Evolutionary conservation across 148 eudicot species (phyloP).

Genomic region (Chenopodium album): DNA sequence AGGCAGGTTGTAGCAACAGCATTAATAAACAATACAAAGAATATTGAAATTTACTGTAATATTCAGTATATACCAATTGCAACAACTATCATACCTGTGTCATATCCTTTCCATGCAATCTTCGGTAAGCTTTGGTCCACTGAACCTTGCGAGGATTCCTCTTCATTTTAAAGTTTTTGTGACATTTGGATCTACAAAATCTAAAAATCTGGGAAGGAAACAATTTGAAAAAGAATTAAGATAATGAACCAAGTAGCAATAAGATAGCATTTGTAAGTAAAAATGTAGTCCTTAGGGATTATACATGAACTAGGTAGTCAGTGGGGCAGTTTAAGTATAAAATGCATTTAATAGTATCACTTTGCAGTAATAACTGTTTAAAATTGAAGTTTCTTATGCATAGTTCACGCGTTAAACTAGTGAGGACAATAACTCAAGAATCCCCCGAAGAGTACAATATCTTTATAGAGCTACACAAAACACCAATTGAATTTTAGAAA

Average conservation of each 20-base stretch:
- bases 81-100: slow-evolving; percentile 52
- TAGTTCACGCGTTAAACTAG: neutral
- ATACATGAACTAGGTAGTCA: too few species aligned
- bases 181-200: slow-evolving; percentile 97
- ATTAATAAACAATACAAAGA: neutral
- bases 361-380: neutral
- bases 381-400: neutral
- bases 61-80: neutral
- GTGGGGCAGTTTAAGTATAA: too few species aligned
- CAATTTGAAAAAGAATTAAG: slow-evolving; percentile 1
- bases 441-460: neutral
- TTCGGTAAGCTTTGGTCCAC: slow-evolving; percentile 94
- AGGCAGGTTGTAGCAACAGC: neutral
- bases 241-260: neutral
- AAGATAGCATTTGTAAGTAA: neutral
- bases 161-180: slow-evolving; percentile 98
- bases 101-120: slow-evolving; percentile 95
- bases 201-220: slow-evolving; percentile 64
- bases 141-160: slow-evolving; percentile 97
- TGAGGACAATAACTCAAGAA: neutral
- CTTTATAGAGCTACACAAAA: neutral
- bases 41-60: neutral
- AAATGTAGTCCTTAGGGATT: neutral
- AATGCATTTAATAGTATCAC: neutral
- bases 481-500: neutral